Percentiles rank a stretch among this genome's conserved stretches.
phyloP scores from a whole-genome alignment of 1,139 yeast genomes.

The Pichia terricola region DNA sequence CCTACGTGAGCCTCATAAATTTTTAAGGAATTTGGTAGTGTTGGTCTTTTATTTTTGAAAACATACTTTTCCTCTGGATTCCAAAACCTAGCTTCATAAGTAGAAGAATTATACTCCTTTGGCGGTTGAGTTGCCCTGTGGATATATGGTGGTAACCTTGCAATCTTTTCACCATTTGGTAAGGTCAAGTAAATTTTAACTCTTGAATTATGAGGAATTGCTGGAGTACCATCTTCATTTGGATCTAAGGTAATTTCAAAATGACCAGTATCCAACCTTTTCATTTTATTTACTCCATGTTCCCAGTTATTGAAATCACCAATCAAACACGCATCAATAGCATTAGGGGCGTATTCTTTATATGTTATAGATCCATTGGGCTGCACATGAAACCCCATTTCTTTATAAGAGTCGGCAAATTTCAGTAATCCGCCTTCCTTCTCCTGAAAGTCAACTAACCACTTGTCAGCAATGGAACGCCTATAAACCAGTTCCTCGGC shows the following conservation, averaged over 20 bases:
- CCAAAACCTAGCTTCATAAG: conserved; percentile 89
- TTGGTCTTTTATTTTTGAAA: conserved; percentile 60
- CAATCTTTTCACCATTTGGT: conserved; percentile 61
- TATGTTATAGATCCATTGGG: conserved; percentile 48
- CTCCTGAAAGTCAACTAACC: conserved; percentile 39
- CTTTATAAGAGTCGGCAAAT: conserved; percentile 48
- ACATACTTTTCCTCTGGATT: conserved; percentile 55
- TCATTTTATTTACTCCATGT: conserved; percentile 45
- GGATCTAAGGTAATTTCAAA: conserved; percentile 55
- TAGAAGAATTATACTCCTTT: conserved; percentile 39
- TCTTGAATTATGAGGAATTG: conserved; percentile 73
- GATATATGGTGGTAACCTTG: conserved; percentile 86
- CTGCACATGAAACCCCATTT: conserved; percentile 68
- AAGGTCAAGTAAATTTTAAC: conserved; percentile 64
- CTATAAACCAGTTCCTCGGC: conserved; percentile 50
- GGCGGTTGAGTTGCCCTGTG: conserved; percentile 69
- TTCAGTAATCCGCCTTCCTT: conserved; percentile 31
- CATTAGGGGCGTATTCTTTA: conserved; percentile 88
- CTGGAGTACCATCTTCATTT: conserved; percentile 39
- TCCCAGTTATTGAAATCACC: conserved; percentile 93
- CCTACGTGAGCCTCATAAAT: conserved; percentile 97
- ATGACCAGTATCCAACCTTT: conserved; percentile 52
- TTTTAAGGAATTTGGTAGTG: conserved; percentile 48
- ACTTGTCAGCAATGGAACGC: conserved; percentile 45
- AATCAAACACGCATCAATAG: conserved; percentile 57